Conservation (phyloP, 73 alveolate species). For the Paramecium primaurelia region DNA sequence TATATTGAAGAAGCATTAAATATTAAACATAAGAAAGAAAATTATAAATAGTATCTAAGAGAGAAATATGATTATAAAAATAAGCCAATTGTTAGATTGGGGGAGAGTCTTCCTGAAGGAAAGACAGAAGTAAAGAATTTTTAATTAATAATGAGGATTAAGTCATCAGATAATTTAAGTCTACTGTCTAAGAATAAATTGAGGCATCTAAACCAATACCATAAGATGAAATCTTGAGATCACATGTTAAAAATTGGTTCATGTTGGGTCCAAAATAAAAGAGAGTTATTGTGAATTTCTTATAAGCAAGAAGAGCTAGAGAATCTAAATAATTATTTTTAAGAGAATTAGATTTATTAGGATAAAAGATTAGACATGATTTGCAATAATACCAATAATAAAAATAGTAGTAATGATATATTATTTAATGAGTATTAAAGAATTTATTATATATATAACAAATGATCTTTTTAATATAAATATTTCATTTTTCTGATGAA, state of each 20-base stretch:
- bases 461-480: background rate
- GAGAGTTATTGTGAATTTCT: constrained; percentile 57
- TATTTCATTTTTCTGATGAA: background rate
- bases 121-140: background rate
- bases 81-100: constrained; percentile 19
- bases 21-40: background rate
- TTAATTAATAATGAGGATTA: background rate
- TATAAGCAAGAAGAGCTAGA: constrained; percentile 62
- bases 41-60: constrained; percentile 22
- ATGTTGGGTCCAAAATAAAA: constrained; percentile 57
- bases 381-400: background rate
- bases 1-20: constrained; percentile 56
- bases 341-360: constrained; percentile 54
- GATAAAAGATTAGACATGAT: constrained; percentile 54
- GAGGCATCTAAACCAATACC: constrained; percentile 30
- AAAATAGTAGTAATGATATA: background rate
- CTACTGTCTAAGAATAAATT: constrained; percentile 42
- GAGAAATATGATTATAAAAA: constrained; percentile 52
- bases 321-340: constrained; percentile 45
- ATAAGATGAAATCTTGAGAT: constrained; percentile 56
- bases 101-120: background rate
- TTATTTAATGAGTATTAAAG: background rate
- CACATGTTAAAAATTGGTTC: constrained; percentile 60
- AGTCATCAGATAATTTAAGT: constrained; percentile 56
- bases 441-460: background rate